Evolutionary conservation across 73 alveolate genomes (phyloP), one percentile per base, ranked within the genome.

Genomic region (Paramecium octaurelia): DNA sequence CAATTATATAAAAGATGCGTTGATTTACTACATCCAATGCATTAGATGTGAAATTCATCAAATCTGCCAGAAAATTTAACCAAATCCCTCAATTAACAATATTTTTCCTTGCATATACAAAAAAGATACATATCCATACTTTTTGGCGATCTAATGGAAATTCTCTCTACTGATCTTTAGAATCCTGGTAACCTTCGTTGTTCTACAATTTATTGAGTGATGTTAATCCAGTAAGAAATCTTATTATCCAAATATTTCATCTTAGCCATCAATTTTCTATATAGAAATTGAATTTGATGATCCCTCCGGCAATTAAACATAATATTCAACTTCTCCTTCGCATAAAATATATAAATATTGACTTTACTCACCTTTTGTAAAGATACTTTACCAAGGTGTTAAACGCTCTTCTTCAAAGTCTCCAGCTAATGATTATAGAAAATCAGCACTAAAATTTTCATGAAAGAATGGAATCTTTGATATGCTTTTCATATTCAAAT

Each of bases 311-410:
- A 76, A 20, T 76, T 76, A 36, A 20, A 21, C 71, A 76, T 38
- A 76, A 40, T 38, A 76, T 76, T 76, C 89, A 7, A 76, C 64
- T 40, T 23, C 89, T 38, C 89, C 89, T 43, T 76, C 89, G 21
- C 71, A 40, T 20, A 76, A n/a, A 12, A 76, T 76, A 38, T 12
- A 76, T 76, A 76, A 14, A 76, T 36, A 76, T 24, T 76, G 20
- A 43, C 89, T 76, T 16, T 21, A 76, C 42, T 34, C 40, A 12
- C 42, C 44, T 29, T 76, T 38, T 14, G 42, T 21, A 76, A 38
- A 76, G 14, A 76, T 76, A 76, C 42, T 43, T 21, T 76, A 76
- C 40, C 44, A 27, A 24, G 89, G 71, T 1, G 58, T 38, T 24
- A 38, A 76, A n/a, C 42, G 29, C 20, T 76, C 89, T 76, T 76